These are phyloP conservation scores for Botryotinia convoluta DNA, from an alignment of 2,329 filamentous ascomycete genomes.

Conservation along the genomic window DNA sequence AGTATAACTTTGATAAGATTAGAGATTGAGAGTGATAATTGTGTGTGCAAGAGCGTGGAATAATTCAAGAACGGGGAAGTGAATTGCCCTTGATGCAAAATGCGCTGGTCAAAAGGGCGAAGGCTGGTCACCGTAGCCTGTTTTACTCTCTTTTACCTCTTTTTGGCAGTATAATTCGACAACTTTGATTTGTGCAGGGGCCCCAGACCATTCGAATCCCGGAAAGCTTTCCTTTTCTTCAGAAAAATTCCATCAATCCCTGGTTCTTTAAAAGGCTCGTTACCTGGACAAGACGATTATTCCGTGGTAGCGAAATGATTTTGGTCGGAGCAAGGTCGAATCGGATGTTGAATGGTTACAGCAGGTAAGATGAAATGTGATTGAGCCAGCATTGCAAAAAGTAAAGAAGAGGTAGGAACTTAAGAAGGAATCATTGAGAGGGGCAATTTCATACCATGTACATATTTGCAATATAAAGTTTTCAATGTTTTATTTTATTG, in stretches of 20 bases:
- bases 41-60: background rate
- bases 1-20: slow-evolving; percentile 1
- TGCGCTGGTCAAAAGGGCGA: slow-evolving; percentile 20
- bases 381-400: background rate
- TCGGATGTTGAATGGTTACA: background rate
- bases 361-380: background rate
- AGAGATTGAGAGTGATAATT: background rate
- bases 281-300: background rate
- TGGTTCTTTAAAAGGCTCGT: background rate
- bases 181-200: background rate
- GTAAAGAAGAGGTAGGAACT: background rate
- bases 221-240: slow-evolving; percentile 9
- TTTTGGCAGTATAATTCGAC: background rate
- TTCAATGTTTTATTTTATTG: background rate
- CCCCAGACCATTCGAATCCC: background rate
- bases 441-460: slow-evolving; percentile 1
- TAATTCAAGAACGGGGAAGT: slow-evolving; percentile 2
- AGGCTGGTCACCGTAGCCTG: slow-evolving; percentile 20
- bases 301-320: slow-evolving; percentile 12
- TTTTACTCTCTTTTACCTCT: background rate
- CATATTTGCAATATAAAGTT: background rate
- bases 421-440: background rate
- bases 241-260: slow-evolving; percentile 4
- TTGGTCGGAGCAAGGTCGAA: background rate
- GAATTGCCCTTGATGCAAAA: slow-evolving; percentile 19